Percentiles rank a stretch among this genome's conserved stretches.
Evolutionary conservation across 106 monocot species (phyloP).

Genomic region (Dendrobium catenatum): DNA sequence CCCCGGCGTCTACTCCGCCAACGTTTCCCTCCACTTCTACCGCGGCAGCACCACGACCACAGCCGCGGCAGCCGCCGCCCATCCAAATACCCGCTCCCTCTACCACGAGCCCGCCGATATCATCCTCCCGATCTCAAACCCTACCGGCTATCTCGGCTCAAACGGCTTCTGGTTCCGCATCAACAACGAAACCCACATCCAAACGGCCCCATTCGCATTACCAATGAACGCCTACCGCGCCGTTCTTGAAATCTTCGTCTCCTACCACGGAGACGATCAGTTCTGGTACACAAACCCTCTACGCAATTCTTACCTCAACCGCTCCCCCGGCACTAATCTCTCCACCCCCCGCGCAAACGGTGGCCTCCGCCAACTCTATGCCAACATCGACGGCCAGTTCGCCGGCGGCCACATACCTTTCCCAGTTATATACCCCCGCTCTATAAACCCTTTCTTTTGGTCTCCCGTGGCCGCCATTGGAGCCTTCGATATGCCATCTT

Average conservation of each 20-base stretch:
- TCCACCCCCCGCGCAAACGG: slow-evolving; percentile 24
- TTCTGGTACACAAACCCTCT: slow-evolving; percentile 46
- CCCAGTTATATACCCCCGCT: slow-evolving; percentile 31
- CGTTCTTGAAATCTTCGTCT: slow-evolving; percentile 29
- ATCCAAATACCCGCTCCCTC: slow-evolving; percentile 11
- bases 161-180: slow-evolving; percentile 29
- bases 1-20: slow-evolving; percentile 37
- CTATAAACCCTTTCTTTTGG: slow-evolving; percentile 44
- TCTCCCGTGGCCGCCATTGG: slow-evolving; percentile 34
- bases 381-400: slow-evolving; percentile 28
- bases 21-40: slow-evolving; percentile 38
- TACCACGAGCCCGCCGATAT: slow-evolving; percentile 42
- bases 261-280: slow-evolving; percentile 26
- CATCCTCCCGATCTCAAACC: slow-evolving; percentile 39
- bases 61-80: not conserved
- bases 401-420: slow-evolving; percentile 36
- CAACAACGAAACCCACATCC: slow-evolving; percentile 16
- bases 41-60: not conserved
- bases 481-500: slow-evolving; percentile 42
- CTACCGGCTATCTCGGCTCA: slow-evolving; percentile 6
- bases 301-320: slow-evolving; percentile 4
- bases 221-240: slow-evolving; percentile 35
- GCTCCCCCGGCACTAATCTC: slow-evolving; percentile 3
- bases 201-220: not conserved
- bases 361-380: slow-evolving; percentile 33